Percentiles rank a stretch among this genome's conserved stretches.
Evolutionary conservation across 2,329 filamentous ascomycete species (phyloP).

Genomic region (Aspergillus ibericus): DNA sequence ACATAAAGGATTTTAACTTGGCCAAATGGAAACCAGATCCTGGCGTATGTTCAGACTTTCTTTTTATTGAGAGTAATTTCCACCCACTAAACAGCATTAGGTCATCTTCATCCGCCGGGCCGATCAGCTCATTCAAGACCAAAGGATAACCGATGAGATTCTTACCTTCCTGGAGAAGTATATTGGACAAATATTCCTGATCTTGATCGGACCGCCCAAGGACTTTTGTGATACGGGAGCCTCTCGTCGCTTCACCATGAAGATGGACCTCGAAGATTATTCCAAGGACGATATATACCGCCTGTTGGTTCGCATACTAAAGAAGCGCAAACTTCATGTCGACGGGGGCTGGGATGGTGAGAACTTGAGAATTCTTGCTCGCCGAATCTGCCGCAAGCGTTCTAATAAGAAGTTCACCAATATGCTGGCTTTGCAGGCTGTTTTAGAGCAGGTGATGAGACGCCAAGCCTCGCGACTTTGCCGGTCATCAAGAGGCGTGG

Average conservation of each 20-base stretch:
- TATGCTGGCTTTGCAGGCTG: background rate
- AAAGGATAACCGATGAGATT: background rate
- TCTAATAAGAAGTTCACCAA: background rate
- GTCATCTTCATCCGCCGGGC: background rate
- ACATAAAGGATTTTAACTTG: background rate
- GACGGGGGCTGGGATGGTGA: background rate
- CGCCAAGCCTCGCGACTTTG: background rate
- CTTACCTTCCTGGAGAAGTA: background rate
- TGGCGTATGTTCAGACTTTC: background rate
- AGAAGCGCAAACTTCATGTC: background rate
- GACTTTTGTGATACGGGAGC: background rate
- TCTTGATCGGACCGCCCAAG: background rate
- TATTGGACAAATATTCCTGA: background rate
- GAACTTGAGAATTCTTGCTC: background rate
- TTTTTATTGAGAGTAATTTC: background rate
- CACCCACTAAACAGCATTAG: background rate
- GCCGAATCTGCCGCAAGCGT: background rate
- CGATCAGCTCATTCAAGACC: background rate
- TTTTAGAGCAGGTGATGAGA: background rate
- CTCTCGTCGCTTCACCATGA: background rate
- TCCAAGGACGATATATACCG: background rate
- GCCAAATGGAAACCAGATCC: background rate
- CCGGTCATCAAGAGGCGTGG: background rate
- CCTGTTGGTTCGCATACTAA: background rate
- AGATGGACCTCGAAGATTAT: background rate